These are phyloP conservation scores for Cyclanthera cordifolia DNA, from an alignment of 306 rosid species.

Conservation along the genomic window DNA sequence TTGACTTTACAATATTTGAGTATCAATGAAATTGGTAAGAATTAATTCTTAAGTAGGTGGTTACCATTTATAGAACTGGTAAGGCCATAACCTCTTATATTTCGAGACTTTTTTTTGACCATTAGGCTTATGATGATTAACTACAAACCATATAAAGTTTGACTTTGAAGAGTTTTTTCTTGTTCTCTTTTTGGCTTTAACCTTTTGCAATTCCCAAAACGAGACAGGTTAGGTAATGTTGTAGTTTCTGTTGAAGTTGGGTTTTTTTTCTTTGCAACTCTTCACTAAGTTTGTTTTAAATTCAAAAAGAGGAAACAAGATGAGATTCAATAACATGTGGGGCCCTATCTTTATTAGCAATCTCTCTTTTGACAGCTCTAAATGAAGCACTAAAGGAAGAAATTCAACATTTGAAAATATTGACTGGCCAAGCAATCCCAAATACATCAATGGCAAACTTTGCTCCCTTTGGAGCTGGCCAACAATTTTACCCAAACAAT, in stretches of 20 bases:
- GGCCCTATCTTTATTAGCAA: conserved; percentile 3
- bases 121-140: no score
- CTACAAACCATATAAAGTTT: no score
- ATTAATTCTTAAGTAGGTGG: no score
- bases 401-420: conserved; percentile 78
- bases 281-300: neutral
- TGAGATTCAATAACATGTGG: neutral
- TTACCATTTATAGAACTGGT: no score
- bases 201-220: neutral
- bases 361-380: conserved; percentile 38
- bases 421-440: conserved; percentile 78
- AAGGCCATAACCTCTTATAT: no score
- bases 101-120: no score
- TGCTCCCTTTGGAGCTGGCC: conserved; percentile 48
- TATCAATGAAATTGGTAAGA: no score
- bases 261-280: neutral
- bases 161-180: neutral
- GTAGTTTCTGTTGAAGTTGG: neutral
- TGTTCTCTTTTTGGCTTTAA: neutral
- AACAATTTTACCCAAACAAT: conserved; percentile 63
- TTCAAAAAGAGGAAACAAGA: neutral
- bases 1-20: no score
- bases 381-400: conserved; percentile 85
- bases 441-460: conserved; percentile 73
- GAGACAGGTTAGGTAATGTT: neutral